Conservation (phyloP, 495 filamentous ascomycete species). For the Bacidia gigantensis region DNA sequence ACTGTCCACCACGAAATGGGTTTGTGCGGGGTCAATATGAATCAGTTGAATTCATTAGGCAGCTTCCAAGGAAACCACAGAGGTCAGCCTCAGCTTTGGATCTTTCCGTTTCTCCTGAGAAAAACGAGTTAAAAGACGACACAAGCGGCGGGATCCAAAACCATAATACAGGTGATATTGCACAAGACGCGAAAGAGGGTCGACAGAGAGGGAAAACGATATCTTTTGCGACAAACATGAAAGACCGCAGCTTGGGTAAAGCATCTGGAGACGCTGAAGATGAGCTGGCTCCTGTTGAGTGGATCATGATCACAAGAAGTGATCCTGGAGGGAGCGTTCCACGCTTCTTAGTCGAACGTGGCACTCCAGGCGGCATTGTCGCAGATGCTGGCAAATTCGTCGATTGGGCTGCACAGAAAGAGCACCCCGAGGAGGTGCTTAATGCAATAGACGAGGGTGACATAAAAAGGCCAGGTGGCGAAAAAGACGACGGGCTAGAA, state of each 20-base stretch:
- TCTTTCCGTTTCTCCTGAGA: too few species aligned
- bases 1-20: slow-evolving; percentile 49
- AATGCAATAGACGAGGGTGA: slow-evolving; percentile 19
- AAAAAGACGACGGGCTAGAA: slow-evolving; percentile 6
- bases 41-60: slow-evolving; percentile 80
- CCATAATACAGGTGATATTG: too few species aligned
- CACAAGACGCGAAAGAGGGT: slow-evolving; percentile 11
- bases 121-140: too few species aligned
- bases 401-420: slow-evolving; percentile 59
- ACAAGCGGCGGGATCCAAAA: too few species aligned
- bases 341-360: slow-evolving; percentile 85
- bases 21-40: slow-evolving; percentile 81
- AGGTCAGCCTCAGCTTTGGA: slow-evolving; percentile 25
- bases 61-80: slow-evolving; percentile 41
- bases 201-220: slow-evolving; percentile 32
- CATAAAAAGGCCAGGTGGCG: neutral
- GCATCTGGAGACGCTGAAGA: slow-evolving; percentile 26
- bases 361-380: slow-evolving; percentile 73
- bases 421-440: slow-evolving; percentile 29
- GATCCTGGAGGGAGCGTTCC: slow-evolving; percentile 89
- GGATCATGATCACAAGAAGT: slow-evolving; percentile 93
- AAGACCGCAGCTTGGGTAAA: slow-evolving; percentile 26
- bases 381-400: slow-evolving; percentile 74
- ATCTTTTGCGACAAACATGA: slow-evolving; percentile 31
- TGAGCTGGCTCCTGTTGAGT: slow-evolving; percentile 63